Base-by-base conservation (phyloP, 2,329 filamentous ascomycete genomes). In the Colletotrichum brevisporum region DNA sequence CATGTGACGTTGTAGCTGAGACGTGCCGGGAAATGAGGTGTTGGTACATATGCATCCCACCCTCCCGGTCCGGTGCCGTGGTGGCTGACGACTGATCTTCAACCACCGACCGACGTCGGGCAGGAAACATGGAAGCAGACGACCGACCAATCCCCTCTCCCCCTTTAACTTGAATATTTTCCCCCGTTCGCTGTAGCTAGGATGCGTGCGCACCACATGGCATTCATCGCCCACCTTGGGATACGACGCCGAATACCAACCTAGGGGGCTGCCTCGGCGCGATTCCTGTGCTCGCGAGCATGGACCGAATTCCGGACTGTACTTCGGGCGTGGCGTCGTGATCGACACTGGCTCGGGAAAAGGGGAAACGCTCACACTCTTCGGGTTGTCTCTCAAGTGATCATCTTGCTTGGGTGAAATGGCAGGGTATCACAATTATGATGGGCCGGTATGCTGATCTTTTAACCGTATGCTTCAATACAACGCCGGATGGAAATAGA, bases 1-100 rank as follows among this genome's bases (percentile, higher is more conserved):
- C 50, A 53, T 43, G 58, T 47, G 58, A 62, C 36, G 48, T 52
- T 60, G 57, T 53, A 61, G 24, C 27, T 53, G 48, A 24, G 21
- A 53, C 31, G 39, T 21, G 18, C 21, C 58, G 48, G 50, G 48
- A 61, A 53, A 61, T 53, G 58, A 61, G 50, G 8, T 18, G 8
- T 53, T 16, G 21, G 27, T 53, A n/a, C n/a, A n/a, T n/a, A 61
- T 61, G 58, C 58, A 53, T 53, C 36, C 36, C 47, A 27, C 47
- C 31, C 43, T 21, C 47, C 39, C 26, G 8, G 26, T 10, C 57
- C 16, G 48, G 2, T 50, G 47, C 18, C 47, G 10, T 18, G 43
- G 36, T 16, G 58, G 58, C 57, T 43, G 57, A 31, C 6, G 43
- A 21, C 57, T 36, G 26, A 21, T 59, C 53, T 56, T 56, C 24